Evolutionary conservation across 2,329 filamentous ascomycete species (phyloP).

Genomic region (Penicillium expansum): DNA sequence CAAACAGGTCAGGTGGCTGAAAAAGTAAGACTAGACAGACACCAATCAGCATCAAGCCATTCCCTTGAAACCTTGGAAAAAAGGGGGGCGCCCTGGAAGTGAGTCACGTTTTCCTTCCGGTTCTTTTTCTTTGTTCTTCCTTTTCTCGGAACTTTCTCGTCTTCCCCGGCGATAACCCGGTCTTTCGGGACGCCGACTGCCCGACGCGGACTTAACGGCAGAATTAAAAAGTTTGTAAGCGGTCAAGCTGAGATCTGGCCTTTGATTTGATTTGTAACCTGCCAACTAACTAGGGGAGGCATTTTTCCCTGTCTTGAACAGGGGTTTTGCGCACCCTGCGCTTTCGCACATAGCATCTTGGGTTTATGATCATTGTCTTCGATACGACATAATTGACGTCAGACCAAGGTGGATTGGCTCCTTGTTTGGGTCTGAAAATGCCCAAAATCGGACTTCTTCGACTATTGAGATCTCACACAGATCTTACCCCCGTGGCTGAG

Average conservation of each 20-base stretch:
- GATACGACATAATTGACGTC: neutral
- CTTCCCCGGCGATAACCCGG: slow-evolving; percentile 13
- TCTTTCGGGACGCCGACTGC: slow-evolving; percentile 7
- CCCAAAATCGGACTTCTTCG: slow-evolving; percentile 2
- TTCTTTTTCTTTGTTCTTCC: slow-evolving; percentile 27
- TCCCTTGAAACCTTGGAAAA: slow-evolving; percentile 4
- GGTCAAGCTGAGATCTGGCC: neutral
- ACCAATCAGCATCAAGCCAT: slow-evolving; percentile 11
- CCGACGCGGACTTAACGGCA: slow-evolving; percentile 5
- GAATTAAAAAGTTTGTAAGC: neutral
- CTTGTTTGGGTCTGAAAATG: slow-evolving; percentile 9
- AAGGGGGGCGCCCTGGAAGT: slow-evolving; percentile 6
- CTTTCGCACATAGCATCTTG: neutral
- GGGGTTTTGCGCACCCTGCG: neutral
- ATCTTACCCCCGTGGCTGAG: neutral
- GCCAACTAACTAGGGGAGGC: neutral
- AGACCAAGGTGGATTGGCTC: neutral
- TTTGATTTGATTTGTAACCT: neutral
- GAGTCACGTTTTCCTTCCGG: slow-evolving; percentile 23
- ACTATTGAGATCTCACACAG: neutral
- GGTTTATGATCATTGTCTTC: neutral
- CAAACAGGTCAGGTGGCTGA: slow-evolving; percentile 5
- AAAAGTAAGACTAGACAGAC: neutral
- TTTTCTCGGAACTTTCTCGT: slow-evolving; percentile 17
- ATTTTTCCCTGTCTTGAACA: neutral